A percentile compares a stretch with the other conserved stretches of the same genome.
These are phyloP conservation scores for Candida maris DNA, from an alignment of 805 yeast genomes.

Conservation along the genomic window DNA sequence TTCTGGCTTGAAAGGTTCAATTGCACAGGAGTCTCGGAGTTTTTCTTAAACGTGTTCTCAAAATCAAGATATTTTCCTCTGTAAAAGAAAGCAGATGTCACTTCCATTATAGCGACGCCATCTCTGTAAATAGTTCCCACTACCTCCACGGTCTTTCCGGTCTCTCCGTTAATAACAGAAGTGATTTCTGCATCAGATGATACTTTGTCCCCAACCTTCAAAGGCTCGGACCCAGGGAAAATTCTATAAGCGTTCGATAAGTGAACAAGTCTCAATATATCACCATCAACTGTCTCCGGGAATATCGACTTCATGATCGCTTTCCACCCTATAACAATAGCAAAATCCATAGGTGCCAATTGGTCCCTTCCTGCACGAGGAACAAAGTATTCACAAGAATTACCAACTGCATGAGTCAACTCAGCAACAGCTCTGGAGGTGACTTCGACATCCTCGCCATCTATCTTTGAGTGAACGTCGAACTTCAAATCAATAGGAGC, in stretches of 20 bases:
- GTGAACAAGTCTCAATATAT: constrained; percentile 88
- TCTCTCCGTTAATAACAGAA: constrained; percentile 84
- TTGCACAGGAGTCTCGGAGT: constrained; percentile 82
- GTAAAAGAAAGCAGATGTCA: constrained; percentile 91
- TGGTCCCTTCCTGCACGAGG: constrained; percentile 79
- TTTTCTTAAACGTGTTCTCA: constrained; percentile 88
- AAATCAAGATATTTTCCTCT: constrained; percentile 88
- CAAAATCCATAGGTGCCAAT: constrained; percentile 98
- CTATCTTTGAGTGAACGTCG: constrained; percentile 66
- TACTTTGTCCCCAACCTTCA: constrained; percentile 84
- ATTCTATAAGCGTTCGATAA: constrained; percentile 91
- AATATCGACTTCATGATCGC: constrained; percentile 97
- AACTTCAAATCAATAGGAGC: constrained; percentile 63
- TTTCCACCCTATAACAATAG: constrained; percentile 97
- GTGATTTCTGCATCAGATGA: constrained; percentile 78
- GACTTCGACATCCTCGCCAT: constrained; percentile 65
- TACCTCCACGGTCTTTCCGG: constrained; percentile 95
- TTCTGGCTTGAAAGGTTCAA: constrained; percentile 67
- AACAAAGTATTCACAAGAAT: constrained; percentile 94
- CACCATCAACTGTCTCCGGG: constrained; percentile 96
- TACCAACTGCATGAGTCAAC: constrained; percentile 95
- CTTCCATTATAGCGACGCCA: constrained; percentile 83
- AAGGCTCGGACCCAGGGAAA: constrained; percentile 87
- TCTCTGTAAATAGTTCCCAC: constrained; percentile 82
- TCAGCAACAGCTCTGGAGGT: constrained; percentile 78